Conservation (phyloP, 176 grass and related monocot genomes). For the Hsuehochloa calcarea region DNA sequence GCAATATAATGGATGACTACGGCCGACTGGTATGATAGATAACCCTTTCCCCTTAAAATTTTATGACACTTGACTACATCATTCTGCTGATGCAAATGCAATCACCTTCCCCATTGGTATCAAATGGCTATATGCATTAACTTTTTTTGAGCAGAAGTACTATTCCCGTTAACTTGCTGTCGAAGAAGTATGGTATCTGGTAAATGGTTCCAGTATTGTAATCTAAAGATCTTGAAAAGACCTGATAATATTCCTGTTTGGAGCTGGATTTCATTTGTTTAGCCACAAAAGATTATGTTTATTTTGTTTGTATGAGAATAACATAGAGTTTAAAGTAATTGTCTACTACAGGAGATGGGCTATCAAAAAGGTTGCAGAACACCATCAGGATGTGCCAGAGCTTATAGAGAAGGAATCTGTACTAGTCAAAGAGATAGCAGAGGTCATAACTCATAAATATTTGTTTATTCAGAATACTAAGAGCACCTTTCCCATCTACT, state of each 20-base stretch:
- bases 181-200: background rate
- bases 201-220: background rate
- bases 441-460: conserved; percentile 48
- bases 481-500: background rate
- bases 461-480: background rate
- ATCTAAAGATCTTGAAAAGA: background rate
- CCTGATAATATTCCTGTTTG: background rate
- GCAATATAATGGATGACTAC: background rate
- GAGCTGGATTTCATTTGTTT: background rate
- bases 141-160: no score
- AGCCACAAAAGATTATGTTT: background rate
- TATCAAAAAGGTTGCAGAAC: conserved; percentile 63
- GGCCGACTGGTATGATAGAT: background rate
- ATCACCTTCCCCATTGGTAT: background rate
- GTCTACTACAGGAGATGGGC: conserved; percentile 77
- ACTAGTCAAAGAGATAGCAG: conserved; percentile 74
- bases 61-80: background rate
- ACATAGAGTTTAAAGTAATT: background rate
- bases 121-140: no score
- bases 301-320: background rate
- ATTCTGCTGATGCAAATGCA: background rate
- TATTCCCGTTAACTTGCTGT: no score
- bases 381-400: conserved; percentile 41
- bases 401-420: conserved; percentile 64
- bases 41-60: background rate